Percentiles rank a stretch among this genome's conserved stretches.
Conservation (phyloP, 108 stramenopile genomes). For the Cyclotella cryptica region DNA sequence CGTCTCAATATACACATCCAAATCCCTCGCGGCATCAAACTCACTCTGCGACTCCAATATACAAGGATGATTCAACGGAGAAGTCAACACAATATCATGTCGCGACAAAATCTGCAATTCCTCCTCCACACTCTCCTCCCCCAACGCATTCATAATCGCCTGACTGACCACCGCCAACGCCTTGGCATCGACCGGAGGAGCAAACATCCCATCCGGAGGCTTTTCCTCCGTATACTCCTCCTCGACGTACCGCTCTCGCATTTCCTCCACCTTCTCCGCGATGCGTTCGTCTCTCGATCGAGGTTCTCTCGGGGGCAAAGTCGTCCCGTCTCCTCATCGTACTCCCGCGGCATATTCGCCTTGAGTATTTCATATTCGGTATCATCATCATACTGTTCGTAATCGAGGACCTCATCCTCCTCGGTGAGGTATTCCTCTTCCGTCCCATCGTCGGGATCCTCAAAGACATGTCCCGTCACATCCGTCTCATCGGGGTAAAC, state of each 20-base stretch:
- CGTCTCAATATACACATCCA: constrained; percentile 77
- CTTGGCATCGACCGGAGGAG: constrained; percentile 63
- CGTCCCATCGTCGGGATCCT: constrained; percentile 72
- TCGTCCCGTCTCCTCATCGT: constrained; percentile 45
- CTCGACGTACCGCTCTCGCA: constrained; percentile 17
- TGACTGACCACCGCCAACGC: constrained; percentile 68
- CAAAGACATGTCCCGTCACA: constrained; percentile 55
- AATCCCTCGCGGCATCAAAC: constrained; percentile 69
- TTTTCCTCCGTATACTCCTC: constrained; percentile 20
- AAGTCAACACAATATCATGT: constrained; percentile 80
- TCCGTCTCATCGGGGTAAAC: constrained; percentile 46
- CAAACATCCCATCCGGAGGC: constrained; percentile 42
- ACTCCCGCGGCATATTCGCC: constrained; percentile 43
- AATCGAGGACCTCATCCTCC: constrained; percentile 59
- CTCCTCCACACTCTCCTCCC: constrained; percentile 63
- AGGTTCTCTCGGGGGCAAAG: constrained; percentile 32
- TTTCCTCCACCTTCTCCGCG: constrained; percentile 29
- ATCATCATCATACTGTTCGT: constrained; percentile 65
- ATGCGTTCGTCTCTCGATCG: constrained; percentile 34
- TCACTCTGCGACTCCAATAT: constrained; percentile 81
- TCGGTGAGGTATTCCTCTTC: constrained; percentile 59
- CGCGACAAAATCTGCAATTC: constrained; percentile 66
- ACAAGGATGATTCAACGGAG: constrained; percentile 57
- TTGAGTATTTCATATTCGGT: constrained; percentile 56
- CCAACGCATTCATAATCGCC: constrained; percentile 68